Base-by-base conservation (phyloP, 2,329 filamentous ascomycete species). In the Claviceps pusilla region DNA sequence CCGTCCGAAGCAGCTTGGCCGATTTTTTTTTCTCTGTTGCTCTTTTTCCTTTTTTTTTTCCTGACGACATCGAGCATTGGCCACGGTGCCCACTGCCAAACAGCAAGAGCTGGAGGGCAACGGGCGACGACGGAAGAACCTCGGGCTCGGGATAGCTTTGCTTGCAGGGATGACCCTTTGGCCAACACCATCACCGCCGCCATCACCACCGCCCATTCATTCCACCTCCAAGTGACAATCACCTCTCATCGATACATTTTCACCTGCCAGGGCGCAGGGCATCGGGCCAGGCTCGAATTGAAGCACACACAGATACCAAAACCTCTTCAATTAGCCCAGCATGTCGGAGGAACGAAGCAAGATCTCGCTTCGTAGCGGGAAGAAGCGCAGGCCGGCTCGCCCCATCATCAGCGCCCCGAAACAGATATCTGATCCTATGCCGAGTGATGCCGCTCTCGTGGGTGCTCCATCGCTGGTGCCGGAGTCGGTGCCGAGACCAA, bases 341-440 rank as follows among this genome's bases (percentile, higher is more conserved):
- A 84, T 84, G 80, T 81, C 79, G 14, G 79, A 83, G 60, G 78
- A 82, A 61, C 73, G 75, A 59, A 76, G 73, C 66, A 80, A 78
- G 67, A 78, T 82, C 60, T 84, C 82, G 55, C 74, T 85, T 55
- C 75, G 82, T 43, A 82, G 74, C 65, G 78, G 78, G 33, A 66
- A 71, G 54, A 83, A 82, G 68, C 73, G 80, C 61, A 46, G 56
- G 51, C 56, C 56, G 29, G 43, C 43, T 42, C 76, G 80, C n/a
- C 79, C 79, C 19, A 71, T 71, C 55, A 83, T 84, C 64, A 83
- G 79, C 64, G 76, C 80, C 7, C 79, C 80, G 33, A 73, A 74
- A 58, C 79, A 83, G 65, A 84, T 84, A 59, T 83, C 80, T 4
- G 75, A 70, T 37, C 81, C 80, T 24, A 77, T 83, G 58, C 69